phyloP scores from a whole-genome alignment of 2,329 filamentous ascomycete genomes.

The Myriosclerotinia curreyana region DNA sequence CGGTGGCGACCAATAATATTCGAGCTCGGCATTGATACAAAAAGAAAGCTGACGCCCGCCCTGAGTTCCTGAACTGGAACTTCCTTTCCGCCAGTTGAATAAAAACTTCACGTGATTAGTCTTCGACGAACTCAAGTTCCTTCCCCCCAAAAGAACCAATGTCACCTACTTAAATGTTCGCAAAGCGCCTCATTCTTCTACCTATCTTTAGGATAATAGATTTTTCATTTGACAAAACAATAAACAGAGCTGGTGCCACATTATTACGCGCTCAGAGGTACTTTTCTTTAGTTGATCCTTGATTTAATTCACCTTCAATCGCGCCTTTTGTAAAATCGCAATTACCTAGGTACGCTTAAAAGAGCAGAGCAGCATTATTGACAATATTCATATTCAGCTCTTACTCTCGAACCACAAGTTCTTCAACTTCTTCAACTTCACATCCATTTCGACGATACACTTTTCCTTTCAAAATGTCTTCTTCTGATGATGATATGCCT shows the following conservation, averaged over 20 bases:
- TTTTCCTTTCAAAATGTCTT: conserved; percentile 47
- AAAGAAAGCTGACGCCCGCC: conserved; percentile 3
- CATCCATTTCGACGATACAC: conserved; percentile 26
- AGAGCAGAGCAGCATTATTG: conserved; percentile 26
- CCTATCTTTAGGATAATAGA: conserved; percentile 34
- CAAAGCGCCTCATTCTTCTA: conserved; percentile 29
- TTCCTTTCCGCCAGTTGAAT: too few relatives aligned
- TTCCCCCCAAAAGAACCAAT: not conserved
- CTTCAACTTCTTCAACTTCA: conserved; percentile 24
- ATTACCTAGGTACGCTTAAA: not conserved
- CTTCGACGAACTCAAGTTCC: not conserved
- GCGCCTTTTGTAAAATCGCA: conserved; percentile 7
- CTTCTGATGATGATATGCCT: conserved; percentile 80
- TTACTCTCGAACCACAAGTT: conserved; percentile 27
- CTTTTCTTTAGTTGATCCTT: conserved; percentile 22
- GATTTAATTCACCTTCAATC: conserved; percentile 12
- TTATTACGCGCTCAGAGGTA: conserved; percentile 37
- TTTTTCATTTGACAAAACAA: conserved; percentile 25
- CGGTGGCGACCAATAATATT: not conserved
- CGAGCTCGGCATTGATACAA: not conserved
- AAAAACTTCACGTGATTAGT: conserved; percentile 17
- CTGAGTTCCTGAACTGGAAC: too few relatives aligned
- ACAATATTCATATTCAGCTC: conserved; percentile 36
- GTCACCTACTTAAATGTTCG: conserved; percentile 27
- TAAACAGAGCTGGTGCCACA: conserved; percentile 16